Percentiles rank a stretch among this genome's conserved stretches.
Conservation (phyloP, 2,329 filamentous ascomycete species). For the Aspergillus sp. region DNA sequence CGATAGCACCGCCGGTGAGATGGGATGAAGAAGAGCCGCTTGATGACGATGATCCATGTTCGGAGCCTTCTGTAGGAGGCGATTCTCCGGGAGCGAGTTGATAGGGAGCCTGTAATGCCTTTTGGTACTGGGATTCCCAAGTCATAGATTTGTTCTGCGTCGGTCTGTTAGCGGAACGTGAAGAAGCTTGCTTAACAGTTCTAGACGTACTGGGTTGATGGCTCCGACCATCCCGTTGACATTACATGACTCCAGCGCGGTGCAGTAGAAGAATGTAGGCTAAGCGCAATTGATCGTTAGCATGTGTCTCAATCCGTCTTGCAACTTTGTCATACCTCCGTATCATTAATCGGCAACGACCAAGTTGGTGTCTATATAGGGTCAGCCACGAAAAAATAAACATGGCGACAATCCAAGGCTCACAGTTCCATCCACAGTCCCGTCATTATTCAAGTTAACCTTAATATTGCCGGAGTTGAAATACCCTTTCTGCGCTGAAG, state of each 20-base stretch:
- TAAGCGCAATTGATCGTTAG: conserved; percentile 4
- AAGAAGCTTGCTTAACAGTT: neutral
- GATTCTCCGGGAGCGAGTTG: conserved; percentile 51
- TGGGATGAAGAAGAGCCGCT: conserved; percentile 6
- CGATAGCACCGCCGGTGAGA: conserved; percentile 46
- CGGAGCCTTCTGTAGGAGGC: conserved; percentile 43
- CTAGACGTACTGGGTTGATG: conserved; percentile 53
- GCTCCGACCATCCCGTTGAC: conserved; percentile 64
- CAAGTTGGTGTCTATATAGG: conserved; percentile 27
- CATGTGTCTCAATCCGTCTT: too few relatives aligned
- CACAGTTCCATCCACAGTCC: conserved; percentile 31
- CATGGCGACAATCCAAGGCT: conserved; percentile 7
- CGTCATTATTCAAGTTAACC: conserved; percentile 17
- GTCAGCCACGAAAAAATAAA: too few relatives aligned
- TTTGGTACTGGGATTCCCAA: conserved; percentile 41
- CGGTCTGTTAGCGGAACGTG: conserved; percentile 4
- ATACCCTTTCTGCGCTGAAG: conserved; percentile 27
- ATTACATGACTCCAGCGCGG: conserved; percentile 57
- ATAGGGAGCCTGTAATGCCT: conserved; percentile 42
- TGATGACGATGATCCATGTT: conserved; percentile 1
- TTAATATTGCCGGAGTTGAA: too few relatives aligned
- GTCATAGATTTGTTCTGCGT: conserved; percentile 41
- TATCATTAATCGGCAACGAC: conserved; percentile 48
- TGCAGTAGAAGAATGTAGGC: conserved; percentile 63
- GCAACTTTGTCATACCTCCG: conserved; percentile 27